Evolutionary conservation across 345 rosid genomes (phyloP).

Genomic region (Melaleuca quinquenervia): DNA sequence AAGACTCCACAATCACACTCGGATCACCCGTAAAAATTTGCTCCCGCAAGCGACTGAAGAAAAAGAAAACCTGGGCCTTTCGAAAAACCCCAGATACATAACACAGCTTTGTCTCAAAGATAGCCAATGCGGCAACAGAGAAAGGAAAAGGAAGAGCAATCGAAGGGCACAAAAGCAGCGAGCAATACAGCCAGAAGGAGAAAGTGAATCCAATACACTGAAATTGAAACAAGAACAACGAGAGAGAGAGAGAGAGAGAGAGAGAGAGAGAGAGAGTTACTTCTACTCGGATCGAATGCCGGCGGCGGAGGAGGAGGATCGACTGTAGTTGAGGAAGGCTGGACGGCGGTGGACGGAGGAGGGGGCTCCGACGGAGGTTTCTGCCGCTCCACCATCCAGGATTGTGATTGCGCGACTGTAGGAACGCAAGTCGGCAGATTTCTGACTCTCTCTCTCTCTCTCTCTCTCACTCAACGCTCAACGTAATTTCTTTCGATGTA

Average conservation of each 20-base stretch:
- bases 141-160: neutral
- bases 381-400: constrained; percentile 30
- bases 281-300: constrained; percentile 76
- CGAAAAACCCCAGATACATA: neutral
- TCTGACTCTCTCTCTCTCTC: neutral
- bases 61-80: neutral
- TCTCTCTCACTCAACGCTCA: neutral
- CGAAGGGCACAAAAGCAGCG: neutral
- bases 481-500: too few relatives aligned
- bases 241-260: too few relatives aligned
- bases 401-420: neutral
- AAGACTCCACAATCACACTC: neutral
- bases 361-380: constrained; percentile 11
- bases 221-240: neutral
- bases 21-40: neutral
- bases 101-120: neutral
- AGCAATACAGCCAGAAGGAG: neutral
- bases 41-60: neutral
- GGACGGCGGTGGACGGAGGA: constrained; percentile 7
- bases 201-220: neutral
- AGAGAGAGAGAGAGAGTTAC: too few relatives aligned
- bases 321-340: neutral
- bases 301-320: constrained; percentile 4
- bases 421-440: neutral
- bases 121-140: too few relatives aligned